Evolutionary conservation across 805 yeast species (phyloP), one percentile per base, ranked within the genome.

Genomic region (Saccharomyces jurei): DNA sequence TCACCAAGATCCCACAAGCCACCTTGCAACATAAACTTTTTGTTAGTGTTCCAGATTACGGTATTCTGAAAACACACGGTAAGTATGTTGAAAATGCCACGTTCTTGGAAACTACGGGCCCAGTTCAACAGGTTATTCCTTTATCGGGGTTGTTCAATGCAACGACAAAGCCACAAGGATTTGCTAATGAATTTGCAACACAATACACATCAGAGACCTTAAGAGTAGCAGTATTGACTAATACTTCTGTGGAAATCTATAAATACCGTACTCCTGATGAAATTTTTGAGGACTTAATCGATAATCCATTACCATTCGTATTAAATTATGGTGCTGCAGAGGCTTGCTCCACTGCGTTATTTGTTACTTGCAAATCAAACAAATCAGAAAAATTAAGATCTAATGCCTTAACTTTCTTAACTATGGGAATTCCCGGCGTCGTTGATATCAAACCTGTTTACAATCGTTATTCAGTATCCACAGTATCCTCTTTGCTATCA

Each of bases 321-420:
- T 79, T 81, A 50, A 85, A 87, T 53, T 90, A 89, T 67, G 97
- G 98, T 5, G 79, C 84, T 51, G 83, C 87, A 52, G 99, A 95
- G 68, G 84, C 96, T 3, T 92, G 97, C 65, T 85, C 96, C 0
- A 84, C 94, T 1, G 87, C 97, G 10, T 75, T 94, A 51, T 86
- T 87, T 59, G 82, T 89, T 52, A 87, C 96, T 1, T 87, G 96
- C 64, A 83, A 88, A 54, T 81, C 81, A 59, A 82, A 83, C 54
- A 79, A 81, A 57, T 72, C 92, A 0, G 87, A 75, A 56, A 63
- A 73, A 14, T 65, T 74, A 47, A 72, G 77, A 65, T 70, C 77
- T 0, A 72, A 70, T 50, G 76, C 79, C 3, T 66, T 77, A 50
- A 75, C 72, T 22, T 75, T 77, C 53, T 74, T 75, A 64, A 69